These are phyloP conservation scores for Teratosphaeria destructans DNA, from an alignment of 2,329 filamentous ascomycete genomes.

Conservation along the genomic window DNA sequence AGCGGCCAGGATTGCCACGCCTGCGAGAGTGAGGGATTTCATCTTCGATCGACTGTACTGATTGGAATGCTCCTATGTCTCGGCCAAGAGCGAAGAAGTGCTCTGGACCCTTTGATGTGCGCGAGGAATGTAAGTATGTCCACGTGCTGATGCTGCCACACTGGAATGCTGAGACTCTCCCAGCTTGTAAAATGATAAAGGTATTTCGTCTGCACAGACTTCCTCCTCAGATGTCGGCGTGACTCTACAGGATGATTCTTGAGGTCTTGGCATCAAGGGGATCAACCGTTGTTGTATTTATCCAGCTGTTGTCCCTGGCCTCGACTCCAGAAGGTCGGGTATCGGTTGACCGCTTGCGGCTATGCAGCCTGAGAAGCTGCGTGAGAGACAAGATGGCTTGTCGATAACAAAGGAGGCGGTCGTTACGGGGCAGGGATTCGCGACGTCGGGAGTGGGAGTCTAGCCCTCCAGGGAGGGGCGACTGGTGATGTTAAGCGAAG, in stretches of 20 bases:
- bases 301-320: not conserved
- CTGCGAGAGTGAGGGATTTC: slow-evolving; percentile 12
- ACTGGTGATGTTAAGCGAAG: not conserved
- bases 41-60: slow-evolving; percentile 4
- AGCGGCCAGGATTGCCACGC: slow-evolving; percentile 11
- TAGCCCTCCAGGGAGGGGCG: not conserved
- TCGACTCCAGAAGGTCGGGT: not conserved
- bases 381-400: not conserved
- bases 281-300: slow-evolving; percentile 1
- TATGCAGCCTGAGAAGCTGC: not conserved
- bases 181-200: not conserved
- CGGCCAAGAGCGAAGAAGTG: not conserved
- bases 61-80: slow-evolving; percentile 5
- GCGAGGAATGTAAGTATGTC: not conserved
- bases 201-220: not conserved
- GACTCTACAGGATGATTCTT: not conserved
- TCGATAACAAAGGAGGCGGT: not conserved
- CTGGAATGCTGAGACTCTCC: not conserved
- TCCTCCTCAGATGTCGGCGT: not conserved
- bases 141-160: not conserved
- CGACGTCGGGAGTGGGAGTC: not conserved
- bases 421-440: not conserved
- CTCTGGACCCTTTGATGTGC: not conserved
- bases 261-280: not conserved
- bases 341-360: not conserved